phyloP scores from a whole-genome alignment of 306 rosid genomes.

The Cicer cuneatum region DNA sequence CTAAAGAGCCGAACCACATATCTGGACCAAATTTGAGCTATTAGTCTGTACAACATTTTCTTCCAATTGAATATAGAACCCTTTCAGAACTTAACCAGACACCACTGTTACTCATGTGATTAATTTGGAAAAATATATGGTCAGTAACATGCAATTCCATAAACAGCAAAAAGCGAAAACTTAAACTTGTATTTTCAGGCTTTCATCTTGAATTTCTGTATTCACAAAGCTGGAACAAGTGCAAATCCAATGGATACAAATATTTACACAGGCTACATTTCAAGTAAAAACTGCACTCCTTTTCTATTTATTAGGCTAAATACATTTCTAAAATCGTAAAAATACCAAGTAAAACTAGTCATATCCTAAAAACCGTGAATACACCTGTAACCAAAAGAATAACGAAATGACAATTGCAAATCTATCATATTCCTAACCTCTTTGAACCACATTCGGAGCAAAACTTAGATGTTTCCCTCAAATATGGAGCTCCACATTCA shows the following conservation, averaged over 20 bases:
- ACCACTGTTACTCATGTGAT: neutral
- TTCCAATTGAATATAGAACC: constrained; percentile 10
- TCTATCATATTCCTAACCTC: constrained; percentile 70
- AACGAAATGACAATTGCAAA: neutral
- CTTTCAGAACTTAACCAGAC: neutral
- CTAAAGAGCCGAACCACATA: constrained; percentile 11
- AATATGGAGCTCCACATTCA: constrained; percentile 85
- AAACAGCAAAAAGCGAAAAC: constrained; percentile 20
- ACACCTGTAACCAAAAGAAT: constrained; percentile 32
- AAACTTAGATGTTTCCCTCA: constrained; percentile 91
- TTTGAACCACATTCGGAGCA: constrained; percentile 94
- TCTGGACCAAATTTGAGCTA: constrained; percentile 12
- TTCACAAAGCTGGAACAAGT: constrained; percentile 10
- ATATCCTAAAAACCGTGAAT: neutral
- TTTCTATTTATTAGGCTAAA: constrained; percentile 18
- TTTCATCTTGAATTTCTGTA: constrained; percentile 30
- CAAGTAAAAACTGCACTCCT: constrained; percentile 19
- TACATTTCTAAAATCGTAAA: constrained; percentile 24
- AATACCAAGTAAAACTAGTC: constrained; percentile 28
- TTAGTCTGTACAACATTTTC: neutral
- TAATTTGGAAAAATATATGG: constrained; percentile 1
- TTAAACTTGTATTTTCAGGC: constrained; percentile 16
- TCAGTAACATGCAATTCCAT: neutral
- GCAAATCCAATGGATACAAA: constrained; percentile 24
- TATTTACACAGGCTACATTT: constrained; percentile 39